Evolutionary conservation across 1,139 yeast genomes (phyloP).

Genomic region (Hansenula sp.): DNA sequence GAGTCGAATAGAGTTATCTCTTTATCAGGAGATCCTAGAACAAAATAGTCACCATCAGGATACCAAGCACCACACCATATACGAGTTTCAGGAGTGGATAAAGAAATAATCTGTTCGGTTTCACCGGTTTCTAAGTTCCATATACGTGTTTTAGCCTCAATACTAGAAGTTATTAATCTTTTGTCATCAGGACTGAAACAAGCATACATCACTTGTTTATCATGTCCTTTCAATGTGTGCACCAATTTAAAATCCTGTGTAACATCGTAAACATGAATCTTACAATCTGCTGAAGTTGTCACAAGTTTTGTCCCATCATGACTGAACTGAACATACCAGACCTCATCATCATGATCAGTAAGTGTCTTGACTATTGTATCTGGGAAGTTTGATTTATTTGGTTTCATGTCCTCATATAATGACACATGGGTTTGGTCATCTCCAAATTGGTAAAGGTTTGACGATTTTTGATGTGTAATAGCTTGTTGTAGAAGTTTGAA

Average conservation of each 20-base stretch:
- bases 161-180: slow-evolving; percentile 56
- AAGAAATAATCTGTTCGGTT: slow-evolving; percentile 4
- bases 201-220: slow-evolving; percentile 60
- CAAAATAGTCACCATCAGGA: slow-evolving; percentile 55
- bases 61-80: slow-evolving; percentile 75
- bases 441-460: slow-evolving; percentile 34
- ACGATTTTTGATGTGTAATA: slow-evolving; percentile 38
- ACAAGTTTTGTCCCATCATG: slow-evolving; percentile 74
- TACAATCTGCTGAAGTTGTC: slow-evolving; percentile 69
- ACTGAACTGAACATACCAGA: slow-evolving; percentile 79
- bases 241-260: slow-evolving; percentile 43
- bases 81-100: slow-evolving; percentile 26
- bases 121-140: slow-evolving; percentile 53
- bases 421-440: slow-evolving; percentile 16
- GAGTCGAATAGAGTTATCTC: slow-evolving; percentile 60
- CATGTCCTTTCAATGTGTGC: slow-evolving; percentile 39
- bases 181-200: slow-evolving; percentile 69
- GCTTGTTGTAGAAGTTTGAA: slow-evolving; percentile 49
- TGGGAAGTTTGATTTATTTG: slow-evolving; percentile 43
- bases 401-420: slow-evolving; percentile 23
- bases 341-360: slow-evolving; percentile 63
- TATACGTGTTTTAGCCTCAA: slow-evolving; percentile 58
- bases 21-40: slow-evolving; percentile 77
- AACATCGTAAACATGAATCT: slow-evolving; percentile 65
- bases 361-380: slow-evolving; percentile 36